Base-by-base conservation (phyloP, 306 rosid species). In the Purshia tridentata region DNA sequence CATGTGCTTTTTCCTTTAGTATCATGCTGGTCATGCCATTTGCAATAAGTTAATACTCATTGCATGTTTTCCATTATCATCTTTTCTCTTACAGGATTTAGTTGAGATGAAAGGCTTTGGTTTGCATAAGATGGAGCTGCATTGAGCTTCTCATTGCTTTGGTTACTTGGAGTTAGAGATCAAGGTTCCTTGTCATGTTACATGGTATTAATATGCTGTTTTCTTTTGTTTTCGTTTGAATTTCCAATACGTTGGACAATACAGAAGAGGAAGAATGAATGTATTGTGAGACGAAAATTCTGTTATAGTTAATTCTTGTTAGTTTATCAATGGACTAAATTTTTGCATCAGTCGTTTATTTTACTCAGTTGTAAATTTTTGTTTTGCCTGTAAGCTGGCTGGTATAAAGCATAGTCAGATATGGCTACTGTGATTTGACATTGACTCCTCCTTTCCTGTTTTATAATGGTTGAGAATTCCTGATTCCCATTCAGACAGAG, bases 51-150 rank as follows among this genome's bases (percentile, higher is more conserved):
- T 70, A 63, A n/a, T 18, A 8, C 41, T 18, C 16, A 41, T 42
- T 41, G 10, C 40, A 22, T 51, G 49, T 44, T n/a, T 42, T 6
- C 19, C 20, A 0, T 67, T 39, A 10, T 72, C 14, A 51, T 56
- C n/a, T 29, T 12, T 65, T 8, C 11, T 53, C 5, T 54, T 45
- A 56, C 78, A 81, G 81, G 81, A 50, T 48, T 46, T 70, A 76
- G 58, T 13, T 29, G 23, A 72, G 59, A 71, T 59, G 45, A 42
- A 64, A 50, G n/a, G 56, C 54, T 37, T 48, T 19, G 40, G 59
- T 37, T 40, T 46, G 75, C 68, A n/a, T 39, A 39, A 44, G 29
- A 63, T 69, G 42, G 19, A 61, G 66, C 46, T 74, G 20, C 61
- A 37, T 20, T 23, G 16, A 39, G 49, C 44, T 50, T 62, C 40